phyloP scores from a whole-genome alignment of 78 protist genomes.

The Planoprotostelium fungivorum region DNA sequence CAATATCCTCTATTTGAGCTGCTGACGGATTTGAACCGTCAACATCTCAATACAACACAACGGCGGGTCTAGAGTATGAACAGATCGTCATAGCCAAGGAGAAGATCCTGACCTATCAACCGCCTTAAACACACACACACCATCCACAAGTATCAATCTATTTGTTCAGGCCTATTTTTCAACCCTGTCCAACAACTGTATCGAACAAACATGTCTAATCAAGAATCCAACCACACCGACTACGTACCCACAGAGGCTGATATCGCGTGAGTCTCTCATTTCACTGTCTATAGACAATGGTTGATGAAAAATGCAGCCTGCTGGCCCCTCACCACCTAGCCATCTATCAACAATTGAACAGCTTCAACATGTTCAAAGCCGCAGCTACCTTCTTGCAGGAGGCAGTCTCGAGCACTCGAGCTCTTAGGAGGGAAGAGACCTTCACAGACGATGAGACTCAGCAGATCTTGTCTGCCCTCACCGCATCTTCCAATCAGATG shows the following conservation, averaged over 20 bases:
- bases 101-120: neutral
- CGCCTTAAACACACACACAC: neutral
- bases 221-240: neutral
- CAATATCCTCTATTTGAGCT: neutral
- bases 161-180: no score
- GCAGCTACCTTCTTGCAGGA: neutral
- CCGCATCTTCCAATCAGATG: neutral
- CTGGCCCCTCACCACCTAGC: neutral
- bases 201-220: neutral
- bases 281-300: neutral
- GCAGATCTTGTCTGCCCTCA: neutral
- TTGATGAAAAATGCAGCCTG: neutral
- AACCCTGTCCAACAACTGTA: neutral
- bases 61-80: neutral
- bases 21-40: neutral
- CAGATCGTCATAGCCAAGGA: neutral
- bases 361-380: neutral
- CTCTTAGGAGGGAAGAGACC: neutral
- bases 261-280: neutral
- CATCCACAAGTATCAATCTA: no score
- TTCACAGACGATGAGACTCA: neutral
- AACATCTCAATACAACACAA: neutral
- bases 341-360: neutral
- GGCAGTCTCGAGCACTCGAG: neutral
- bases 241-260: no score